phyloP scores from a whole-genome alignment of 2,329 filamentous ascomycete genomes.

The Penicillium sp. region DNA sequence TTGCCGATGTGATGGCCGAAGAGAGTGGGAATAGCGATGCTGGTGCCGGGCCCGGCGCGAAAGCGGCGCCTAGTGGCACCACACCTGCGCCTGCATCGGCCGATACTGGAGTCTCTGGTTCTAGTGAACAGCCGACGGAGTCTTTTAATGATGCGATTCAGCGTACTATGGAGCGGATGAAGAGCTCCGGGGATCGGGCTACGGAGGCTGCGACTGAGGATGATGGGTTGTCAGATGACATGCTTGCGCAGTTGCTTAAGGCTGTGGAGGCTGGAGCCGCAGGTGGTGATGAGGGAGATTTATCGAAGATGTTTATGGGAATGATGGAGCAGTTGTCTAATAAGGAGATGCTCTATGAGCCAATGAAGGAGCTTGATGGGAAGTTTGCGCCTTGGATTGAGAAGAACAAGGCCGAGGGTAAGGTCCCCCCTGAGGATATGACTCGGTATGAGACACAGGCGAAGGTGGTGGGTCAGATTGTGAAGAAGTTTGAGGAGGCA shows the following conservation, averaged over 20 bases:
- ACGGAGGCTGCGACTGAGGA: slow-evolving; percentile 66
- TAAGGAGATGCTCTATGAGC: slow-evolving; percentile 97
- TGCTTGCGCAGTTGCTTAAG: slow-evolving; percentile 89
- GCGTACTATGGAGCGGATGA: slow-evolving; percentile 94
- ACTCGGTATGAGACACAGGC: slow-evolving; percentile 81
- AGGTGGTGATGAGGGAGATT: slow-evolving; percentile 72
- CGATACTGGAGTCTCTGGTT: slow-evolving; percentile 13
- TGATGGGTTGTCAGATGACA: slow-evolving; percentile 70
- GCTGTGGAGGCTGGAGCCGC: slow-evolving; percentile 70
- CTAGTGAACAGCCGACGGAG: slow-evolving; percentile 52
- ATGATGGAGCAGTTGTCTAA: slow-evolving; percentile 99
- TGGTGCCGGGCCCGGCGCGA: not conserved
- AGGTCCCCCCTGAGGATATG: slow-evolving; percentile 67
- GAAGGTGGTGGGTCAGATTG: slow-evolving; percentile 78
- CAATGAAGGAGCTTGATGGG: slow-evolving; percentile 93
- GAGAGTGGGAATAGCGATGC: slow-evolving; percentile 16
- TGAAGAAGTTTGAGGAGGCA: slow-evolving; percentile 79
- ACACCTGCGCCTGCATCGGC: not conserved
- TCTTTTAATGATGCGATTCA: slow-evolving; percentile 91
- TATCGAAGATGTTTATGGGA: slow-evolving; percentile 90
- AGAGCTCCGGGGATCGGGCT: slow-evolving; percentile 80
- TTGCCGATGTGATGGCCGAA: slow-evolving; percentile 36
- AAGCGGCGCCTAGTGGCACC: slow-evolving; percentile 11
- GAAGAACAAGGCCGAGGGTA: slow-evolving; percentile 65
- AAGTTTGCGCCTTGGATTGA: slow-evolving; percentile 91